phyloP scores from a whole-genome alignment of 768 basidiomycete species.

The Daedaleopsis nitida region DNA sequence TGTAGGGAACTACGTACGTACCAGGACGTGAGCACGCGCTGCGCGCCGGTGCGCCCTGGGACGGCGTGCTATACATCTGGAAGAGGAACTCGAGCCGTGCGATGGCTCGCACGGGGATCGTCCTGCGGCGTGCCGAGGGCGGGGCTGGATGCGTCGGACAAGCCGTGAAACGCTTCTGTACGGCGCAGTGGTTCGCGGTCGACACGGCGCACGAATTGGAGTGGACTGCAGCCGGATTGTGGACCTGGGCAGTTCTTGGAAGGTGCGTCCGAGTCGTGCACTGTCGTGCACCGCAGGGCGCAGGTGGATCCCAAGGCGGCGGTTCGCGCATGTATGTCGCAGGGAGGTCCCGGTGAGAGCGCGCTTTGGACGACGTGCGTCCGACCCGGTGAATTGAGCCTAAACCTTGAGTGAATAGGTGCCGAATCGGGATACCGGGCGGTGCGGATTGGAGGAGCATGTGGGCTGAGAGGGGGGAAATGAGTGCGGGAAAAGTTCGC shows the following conservation, averaged over 20 bases:
- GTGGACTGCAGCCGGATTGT: not conserved
- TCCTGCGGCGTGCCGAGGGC: not conserved
- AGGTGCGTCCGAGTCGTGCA: not conserved
- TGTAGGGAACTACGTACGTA: not conserved
- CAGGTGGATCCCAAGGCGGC: not conserved
- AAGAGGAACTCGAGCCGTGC: not conserved
- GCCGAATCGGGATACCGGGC: not conserved
- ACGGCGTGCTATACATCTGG: not conserved
- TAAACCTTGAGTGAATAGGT: constrained; percentile 10
- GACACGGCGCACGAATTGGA: not conserved
- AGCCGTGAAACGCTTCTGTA: not conserved
- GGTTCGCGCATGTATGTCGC: not conserved
- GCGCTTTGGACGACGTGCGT: not conserved
- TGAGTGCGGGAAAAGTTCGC: not conserved
- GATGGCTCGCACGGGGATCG: not conserved
- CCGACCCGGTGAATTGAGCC: constrained; percentile 7
- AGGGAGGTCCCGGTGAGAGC: not conserved
- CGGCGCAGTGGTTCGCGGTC: not conserved
- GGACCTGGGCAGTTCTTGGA: not conserved
- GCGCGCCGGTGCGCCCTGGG: constrained; percentile 1
- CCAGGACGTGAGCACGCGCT: not conserved
- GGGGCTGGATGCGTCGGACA: not conserved
- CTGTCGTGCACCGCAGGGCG: not conserved
- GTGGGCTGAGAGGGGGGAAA: constrained; percentile 3
- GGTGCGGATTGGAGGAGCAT: not conserved